Conservation (phyloP, 1,284 basidiomycete species). For the Ganoderma sinense region DNA sequence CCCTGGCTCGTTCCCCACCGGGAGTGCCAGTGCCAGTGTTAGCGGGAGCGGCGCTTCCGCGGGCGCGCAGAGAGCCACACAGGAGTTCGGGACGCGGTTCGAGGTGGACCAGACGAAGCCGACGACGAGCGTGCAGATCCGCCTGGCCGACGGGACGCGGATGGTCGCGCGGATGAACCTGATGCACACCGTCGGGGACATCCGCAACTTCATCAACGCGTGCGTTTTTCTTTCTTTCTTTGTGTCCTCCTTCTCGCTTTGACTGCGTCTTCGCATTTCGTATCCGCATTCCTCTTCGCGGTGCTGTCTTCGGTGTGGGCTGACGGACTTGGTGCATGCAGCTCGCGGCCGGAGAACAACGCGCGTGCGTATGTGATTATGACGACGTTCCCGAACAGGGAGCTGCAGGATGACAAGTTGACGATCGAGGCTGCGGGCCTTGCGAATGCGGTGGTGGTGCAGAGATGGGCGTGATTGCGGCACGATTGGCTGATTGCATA, state of each 20-base stretch:
- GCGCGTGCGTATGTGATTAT: conserved; percentile 77
- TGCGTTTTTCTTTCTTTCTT: conserved; percentile 53
- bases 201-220: conserved; percentile 91
- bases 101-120: conserved; percentile 86
- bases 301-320: not conserved
- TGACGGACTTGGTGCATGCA: conserved; percentile 38
- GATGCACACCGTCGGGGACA: conserved; percentile 88
- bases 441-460: conserved; percentile 86
- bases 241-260: conserved; percentile 6
- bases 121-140: conserved; percentile 90
- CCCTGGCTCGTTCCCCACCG: conserved; percentile 63
- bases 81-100: conserved; percentile 65
- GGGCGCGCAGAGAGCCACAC: conserved; percentile 39
- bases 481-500: not conserved
- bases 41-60: conserved; percentile 17
- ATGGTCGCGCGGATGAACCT: conserved; percentile 92
- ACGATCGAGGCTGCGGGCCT: conserved; percentile 83
- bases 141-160: conserved; percentile 92
- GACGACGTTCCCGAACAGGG: conserved; percentile 88
- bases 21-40: conserved; percentile 24
- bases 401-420: conserved; percentile 69
- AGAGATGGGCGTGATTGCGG: conserved; percentile 72
- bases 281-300: too few relatives aligned
- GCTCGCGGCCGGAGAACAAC: conserved; percentile 77
- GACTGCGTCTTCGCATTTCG: not conserved